Conservation (phyloP, 768 basidiomycete genomes). For the Mycena vitilis region DNA sequence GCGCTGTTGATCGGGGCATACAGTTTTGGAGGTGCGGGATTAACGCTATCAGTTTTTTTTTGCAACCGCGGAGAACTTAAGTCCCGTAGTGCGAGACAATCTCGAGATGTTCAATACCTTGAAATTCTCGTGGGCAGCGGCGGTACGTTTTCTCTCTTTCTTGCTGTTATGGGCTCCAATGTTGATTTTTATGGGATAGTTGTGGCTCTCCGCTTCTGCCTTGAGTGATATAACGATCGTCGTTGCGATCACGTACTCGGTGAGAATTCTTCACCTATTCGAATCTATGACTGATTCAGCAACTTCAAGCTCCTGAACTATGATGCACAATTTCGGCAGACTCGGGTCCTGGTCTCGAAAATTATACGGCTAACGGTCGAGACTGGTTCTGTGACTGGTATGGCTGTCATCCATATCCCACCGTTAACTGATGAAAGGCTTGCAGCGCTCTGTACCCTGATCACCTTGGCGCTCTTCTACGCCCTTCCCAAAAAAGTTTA, state of each 20-base stretch:
- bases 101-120: no score
- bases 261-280: neutral
- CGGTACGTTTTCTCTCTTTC: neutral
- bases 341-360: slow-evolving; percentile 6
- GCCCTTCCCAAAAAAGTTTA: slow-evolving; percentile 5
- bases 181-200: neutral
- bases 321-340: slow-evolving; percentile 2
- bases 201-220: slow-evolving; percentile 4
- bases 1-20: slow-evolving; percentile 9
- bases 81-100: no score
- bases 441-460: neutral
- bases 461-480: slow-evolving; percentile 7
- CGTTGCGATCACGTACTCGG: slow-evolving; percentile 10
- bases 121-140: neutral
- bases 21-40: no score
- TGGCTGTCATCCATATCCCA: neutral
- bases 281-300: neutral
- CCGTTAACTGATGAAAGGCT: neutral
- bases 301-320: slow-evolving; percentile 2
- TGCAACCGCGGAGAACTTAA: no score
- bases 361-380: slow-evolving; percentile 5
- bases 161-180: neutral
- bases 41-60: no score
- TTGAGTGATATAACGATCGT: slow-evolving; percentile 12
- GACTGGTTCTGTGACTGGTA: slow-evolving; percentile 19